These are phyloP conservation scores for Diaporthe sp. DNA, from an alignment of 2,329 filamentous ascomycete species.

Conservation along the genomic window DNA sequence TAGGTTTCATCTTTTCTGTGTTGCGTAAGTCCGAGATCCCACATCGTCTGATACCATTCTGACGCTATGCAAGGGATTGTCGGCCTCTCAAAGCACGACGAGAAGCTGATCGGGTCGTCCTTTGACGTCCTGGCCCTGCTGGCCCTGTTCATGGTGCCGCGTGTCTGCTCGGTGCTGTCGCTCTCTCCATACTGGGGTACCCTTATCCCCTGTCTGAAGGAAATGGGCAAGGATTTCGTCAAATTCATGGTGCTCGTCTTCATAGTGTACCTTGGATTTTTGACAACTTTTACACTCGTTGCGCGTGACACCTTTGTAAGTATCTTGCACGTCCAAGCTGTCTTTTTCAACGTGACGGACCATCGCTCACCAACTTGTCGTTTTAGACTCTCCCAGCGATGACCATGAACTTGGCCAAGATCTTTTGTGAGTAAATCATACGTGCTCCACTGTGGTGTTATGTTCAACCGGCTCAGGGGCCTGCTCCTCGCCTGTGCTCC, in stretches of 20 bases:
- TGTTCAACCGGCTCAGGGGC: no score
- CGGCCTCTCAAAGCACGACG: constrained; percentile 73
- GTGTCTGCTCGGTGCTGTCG: constrained; percentile 88
- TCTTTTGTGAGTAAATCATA: constrained; percentile 67
- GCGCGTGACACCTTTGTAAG: constrained; percentile 74
- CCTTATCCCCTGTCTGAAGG: constrained; percentile 89
- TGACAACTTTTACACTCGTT: constrained; percentile 87
- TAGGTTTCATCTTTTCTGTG: constrained; percentile 79
- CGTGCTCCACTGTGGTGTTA: background rate
- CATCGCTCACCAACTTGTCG: constrained; percentile 57
- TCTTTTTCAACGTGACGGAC: background rate
- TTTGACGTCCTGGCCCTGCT: constrained; percentile 94
- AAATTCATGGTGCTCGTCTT: constrained; percentile 83
- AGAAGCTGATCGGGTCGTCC: constrained; percentile 78
- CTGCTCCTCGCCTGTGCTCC: no score
- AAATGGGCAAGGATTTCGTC: constrained; percentile 94
- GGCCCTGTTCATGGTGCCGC: constrained; percentile 90
- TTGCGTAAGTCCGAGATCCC: constrained; percentile 70
- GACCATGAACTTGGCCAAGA: constrained; percentile 83
- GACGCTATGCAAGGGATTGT: constrained; percentile 67
- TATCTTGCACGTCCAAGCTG: background rate
- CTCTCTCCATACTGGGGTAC: constrained; percentile 93
- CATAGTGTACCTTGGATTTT: constrained; percentile 87
- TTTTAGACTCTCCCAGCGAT: constrained; percentile 62
- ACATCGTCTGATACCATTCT: constrained; percentile 41